Conservation (phyloP, 306 rosid species). For the Cicer bijugum region DNA sequence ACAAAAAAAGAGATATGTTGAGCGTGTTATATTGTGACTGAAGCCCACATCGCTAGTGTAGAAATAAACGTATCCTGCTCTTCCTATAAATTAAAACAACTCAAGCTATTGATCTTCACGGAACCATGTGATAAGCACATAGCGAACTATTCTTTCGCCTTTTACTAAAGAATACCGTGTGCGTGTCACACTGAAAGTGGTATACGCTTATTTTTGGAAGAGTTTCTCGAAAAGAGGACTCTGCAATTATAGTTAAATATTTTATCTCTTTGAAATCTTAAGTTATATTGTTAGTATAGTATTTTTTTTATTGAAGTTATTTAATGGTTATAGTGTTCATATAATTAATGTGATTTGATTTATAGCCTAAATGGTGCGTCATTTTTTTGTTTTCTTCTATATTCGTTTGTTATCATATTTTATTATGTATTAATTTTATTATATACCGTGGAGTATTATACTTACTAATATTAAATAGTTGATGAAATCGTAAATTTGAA, state of each 20-base stretch:
- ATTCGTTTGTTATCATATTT: too few species aligned
- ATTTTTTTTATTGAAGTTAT: too few species aligned
- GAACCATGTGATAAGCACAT: neutral
- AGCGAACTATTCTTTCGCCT: conserved; percentile 60
- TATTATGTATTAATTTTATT: too few species aligned
- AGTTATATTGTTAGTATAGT: too few species aligned
- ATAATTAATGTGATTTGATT: accelerated
- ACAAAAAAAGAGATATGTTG: neutral
- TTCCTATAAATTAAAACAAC: neutral
- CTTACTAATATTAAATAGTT: too few species aligned
- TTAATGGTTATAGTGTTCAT: too few species aligned
- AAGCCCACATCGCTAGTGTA: neutral
- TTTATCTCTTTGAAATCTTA: too few species aligned
- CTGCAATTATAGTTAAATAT: too few species aligned
- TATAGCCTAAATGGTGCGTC: too few species aligned
- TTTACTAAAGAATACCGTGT: conserved; percentile 57
- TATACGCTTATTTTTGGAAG: conserved; percentile 40
- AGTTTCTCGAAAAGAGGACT: neutral
- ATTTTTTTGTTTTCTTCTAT: too few species aligned
- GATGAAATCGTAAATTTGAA: too few species aligned
- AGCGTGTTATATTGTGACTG: neutral
- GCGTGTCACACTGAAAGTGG: neutral
- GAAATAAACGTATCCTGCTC: neutral
- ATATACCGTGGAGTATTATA: too few species aligned
- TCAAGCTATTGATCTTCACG: accelerated